Base-by-base conservation (phyloP, 441 rosid genomes). In the Raphanus hybrid region DNA sequence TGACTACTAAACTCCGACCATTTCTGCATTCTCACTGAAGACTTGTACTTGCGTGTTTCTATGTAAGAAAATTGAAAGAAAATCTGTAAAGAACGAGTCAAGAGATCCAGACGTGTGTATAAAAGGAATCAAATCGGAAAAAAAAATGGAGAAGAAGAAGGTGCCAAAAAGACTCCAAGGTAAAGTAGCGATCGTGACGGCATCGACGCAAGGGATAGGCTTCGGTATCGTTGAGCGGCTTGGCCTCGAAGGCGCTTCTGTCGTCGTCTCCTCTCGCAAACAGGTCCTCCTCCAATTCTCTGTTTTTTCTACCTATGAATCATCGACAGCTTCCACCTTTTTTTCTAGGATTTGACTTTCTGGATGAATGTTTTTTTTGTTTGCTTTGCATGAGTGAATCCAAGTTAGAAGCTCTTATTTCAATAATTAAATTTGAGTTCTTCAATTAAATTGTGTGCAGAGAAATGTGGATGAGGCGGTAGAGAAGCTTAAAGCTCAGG, bases 181-280 rank as follows among this genome's bases (percentile, higher is more conserved):
- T 6, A 91, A 93, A 78, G 97, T 91, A 1, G 97, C 92, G 54
- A 86, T 95, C 34, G 97, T 90, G 34, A 93, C 95, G 1, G 99
- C 98, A 55, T 95, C 98, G 2, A 93, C 99, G 39, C 95, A 93
- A 78, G 99, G 99, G 6, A 95, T 92, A 73, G 97, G 97, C 63
- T 83, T 89, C 69, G 80, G 84, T 73, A 90, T 93, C 71, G 90
- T 92, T 4, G 87, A 84, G 73, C 91, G 97, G 26, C 88, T 95
- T 12, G 98, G 92, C 64, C 81, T 82, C n/a, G 99, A 93, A 87
- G 99, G 99, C 16, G 97, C 98, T 76, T 87, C 90, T 55, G 91
- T 93, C 57, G 89, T 93, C 62, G 84, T 95, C 85, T 95, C 99
- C 70, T 95, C 99, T 54, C 92, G 98, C 82, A 91, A 85, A 70